A percentile compares a stretch with the other conserved stretches of the same genome.
phyloP scores from a whole-genome alignment of 768 basidiomycete species.

The Boletus reticulatus region DNA sequence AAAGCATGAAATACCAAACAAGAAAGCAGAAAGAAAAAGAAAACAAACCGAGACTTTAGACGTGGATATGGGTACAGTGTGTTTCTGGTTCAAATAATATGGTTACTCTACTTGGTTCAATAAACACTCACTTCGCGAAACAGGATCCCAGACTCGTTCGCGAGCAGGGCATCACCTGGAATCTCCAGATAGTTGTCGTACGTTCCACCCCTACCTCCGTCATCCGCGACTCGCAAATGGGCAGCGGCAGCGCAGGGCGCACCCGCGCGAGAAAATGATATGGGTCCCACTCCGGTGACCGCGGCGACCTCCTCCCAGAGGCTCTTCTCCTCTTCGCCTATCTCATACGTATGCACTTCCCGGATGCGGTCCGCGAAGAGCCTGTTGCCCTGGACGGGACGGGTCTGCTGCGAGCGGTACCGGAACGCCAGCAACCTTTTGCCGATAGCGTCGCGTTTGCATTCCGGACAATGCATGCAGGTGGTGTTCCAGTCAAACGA shows the following conservation, averaged over 20 bases:
- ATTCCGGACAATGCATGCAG: conserved; percentile 28
- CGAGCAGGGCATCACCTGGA: conserved; percentile 16
- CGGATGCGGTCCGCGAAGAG: conserved; percentile 9
- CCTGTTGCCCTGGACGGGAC: conserved; percentile 7
- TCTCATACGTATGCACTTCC: conserved; percentile 17
- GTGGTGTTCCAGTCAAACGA: conserved; percentile 16
- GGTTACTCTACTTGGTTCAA: not conserved
- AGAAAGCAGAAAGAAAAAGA: not conserved
- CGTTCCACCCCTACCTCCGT: not conserved
- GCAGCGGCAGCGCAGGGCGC: conserved; percentile 7
- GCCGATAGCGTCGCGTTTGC: conserved; percentile 26
- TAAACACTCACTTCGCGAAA: conserved; percentile 25
- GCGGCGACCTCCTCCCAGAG: conserved; percentile 31
- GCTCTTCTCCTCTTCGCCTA: conserved; percentile 26
- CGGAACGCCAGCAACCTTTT: conserved; percentile 25
- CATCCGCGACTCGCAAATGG: not conserved
- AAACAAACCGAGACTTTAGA: no score
- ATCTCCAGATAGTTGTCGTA: conserved; percentile 13
- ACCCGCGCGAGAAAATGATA: conserved; percentile 16
- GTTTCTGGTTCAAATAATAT: not conserved
- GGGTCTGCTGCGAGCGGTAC: conserved; percentile 11
- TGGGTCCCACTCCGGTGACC: conserved; percentile 14
- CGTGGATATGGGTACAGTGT: no score
- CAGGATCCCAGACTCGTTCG: conserved; percentile 14
- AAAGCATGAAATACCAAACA: conserved; percentile 22